Base-by-base conservation (phyloP, 2,329 filamentous ascomycete species). In the Aspergillus bombycis region DNA sequence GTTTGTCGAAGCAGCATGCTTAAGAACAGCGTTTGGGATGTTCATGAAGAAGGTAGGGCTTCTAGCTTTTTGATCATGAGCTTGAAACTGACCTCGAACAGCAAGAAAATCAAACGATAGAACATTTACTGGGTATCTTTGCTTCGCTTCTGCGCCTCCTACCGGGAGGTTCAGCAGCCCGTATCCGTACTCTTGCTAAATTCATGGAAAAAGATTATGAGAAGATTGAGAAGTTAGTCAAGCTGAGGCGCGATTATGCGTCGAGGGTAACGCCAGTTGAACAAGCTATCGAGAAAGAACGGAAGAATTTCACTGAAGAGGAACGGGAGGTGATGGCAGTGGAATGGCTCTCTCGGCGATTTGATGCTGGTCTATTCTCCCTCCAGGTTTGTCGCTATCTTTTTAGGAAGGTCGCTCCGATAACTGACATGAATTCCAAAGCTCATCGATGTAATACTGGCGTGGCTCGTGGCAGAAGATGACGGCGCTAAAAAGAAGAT, bases 181-280 rank as follows among this genome's bases (percentile, higher is more conserved):
- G 95, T 7, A 96, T 98, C 70, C 88, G 95, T 4, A 86, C 90
- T 0, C 84, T 98, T 4, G 94, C 94, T 55, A 99, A 99, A 74
- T 98, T 98, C 72, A 91, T 97, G 21, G 95, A 99, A 77, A 96
- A 93, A 74, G 89, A 97, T 68, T 97, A 96, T 75, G 92, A 86
- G 69, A 98, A 98, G 82, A 87, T 93, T 43, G 80, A 75, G 7
- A 92, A 89, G 74, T 82, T 98, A 5, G 77, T 96, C 41, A 83
- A 85, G 64, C 77, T 97, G 55, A 86, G 94, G 46, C 81, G 87
- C 55, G 90, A 91, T 14, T 96, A 93, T 74, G 85, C 86, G 0
- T 81, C 84, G 0, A 84, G 86, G 19, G 78, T 96, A 1, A 81
- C 79, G 0, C 80, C 83, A 0, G 88, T 92, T 0, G 90, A 94